Conservation (phyloP, 805 yeast species). For the Lachancea meyersii region DNA sequence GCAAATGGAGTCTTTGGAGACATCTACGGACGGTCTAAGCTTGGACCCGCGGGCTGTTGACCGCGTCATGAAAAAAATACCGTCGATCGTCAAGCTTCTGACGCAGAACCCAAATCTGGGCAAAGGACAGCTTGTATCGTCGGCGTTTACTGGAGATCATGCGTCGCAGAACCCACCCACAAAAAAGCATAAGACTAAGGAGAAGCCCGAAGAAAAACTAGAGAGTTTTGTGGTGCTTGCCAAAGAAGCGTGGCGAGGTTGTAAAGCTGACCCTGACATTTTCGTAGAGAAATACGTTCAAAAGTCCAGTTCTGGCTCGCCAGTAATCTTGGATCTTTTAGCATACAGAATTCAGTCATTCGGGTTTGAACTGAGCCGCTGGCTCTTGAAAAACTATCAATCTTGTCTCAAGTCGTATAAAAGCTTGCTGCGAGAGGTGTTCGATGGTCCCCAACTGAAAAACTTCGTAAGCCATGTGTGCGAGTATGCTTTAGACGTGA, state of each 20-base stretch:
- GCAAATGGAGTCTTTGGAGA: background rate
- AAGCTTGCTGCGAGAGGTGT: slow-evolving; percentile 3
- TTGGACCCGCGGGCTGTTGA: background rate
- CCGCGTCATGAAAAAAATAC: background rate
- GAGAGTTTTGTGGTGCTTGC: slow-evolving; percentile 3
- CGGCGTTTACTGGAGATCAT: slow-evolving; percentile 7
- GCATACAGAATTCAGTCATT: slow-evolving; percentile 6
- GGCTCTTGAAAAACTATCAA: slow-evolving; percentile 4
- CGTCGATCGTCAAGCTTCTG: slow-evolving; percentile 1
- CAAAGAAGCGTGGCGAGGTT: slow-evolving; percentile 6
- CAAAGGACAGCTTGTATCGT: slow-evolving; percentile 5
- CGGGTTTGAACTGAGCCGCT: slow-evolving; percentile 7
- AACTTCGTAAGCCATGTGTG: slow-evolving; percentile 3
- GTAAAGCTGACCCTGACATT: slow-evolving; percentile 1
- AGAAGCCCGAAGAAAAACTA: slow-evolving; percentile 6
- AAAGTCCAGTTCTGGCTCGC: background rate
- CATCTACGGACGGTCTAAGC: background rate
- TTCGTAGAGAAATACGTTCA: slow-evolving; percentile 3
- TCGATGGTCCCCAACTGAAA: slow-evolving; percentile 4
- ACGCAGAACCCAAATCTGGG: background rate
- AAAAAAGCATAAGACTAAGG: background rate
- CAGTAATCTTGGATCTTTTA: slow-evolving; percentile 3
- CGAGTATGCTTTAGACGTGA: slow-evolving; percentile 2
- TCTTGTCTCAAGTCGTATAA: background rate
- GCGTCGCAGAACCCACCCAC: background rate